Conservation (phyloP, 192 early-diverging fungal genomes). For the Gamsiella multidivaricata region DNA sequence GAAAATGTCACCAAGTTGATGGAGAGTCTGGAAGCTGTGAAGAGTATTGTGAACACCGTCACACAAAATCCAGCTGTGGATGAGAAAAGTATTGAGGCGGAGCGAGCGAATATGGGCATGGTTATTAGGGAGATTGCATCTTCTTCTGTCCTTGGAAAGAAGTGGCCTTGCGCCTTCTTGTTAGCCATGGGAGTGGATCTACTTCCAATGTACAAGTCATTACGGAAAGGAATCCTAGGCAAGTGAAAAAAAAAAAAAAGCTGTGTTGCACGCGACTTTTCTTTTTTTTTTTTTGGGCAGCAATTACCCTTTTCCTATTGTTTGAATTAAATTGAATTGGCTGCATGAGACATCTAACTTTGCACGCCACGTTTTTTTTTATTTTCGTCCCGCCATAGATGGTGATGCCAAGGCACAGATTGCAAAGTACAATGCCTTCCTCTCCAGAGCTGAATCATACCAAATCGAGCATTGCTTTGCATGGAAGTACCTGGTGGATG, state of each 20-base stretch:
- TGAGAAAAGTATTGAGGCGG: conserved; percentile 8
- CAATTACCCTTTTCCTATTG: neutral
- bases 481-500: conserved; percentile 63
- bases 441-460: conserved; percentile 47
- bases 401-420: conserved; percentile 15
- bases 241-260: conserved; percentile 4
- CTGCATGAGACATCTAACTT: too few species aligned
- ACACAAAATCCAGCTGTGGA: conserved; percentile 2
- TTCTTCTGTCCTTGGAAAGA: conserved; percentile 61
- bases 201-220: conserved; percentile 39
- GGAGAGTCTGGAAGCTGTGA: conserved; percentile 31
- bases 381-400: neutral
- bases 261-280: too few species aligned
- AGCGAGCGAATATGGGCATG: conserved; percentile 60
- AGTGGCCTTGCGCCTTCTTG: conserved; percentile 65
- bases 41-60: conserved; percentile 9
- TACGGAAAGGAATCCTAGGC: conserved; percentile 20
- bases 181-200: conserved; percentile 63
- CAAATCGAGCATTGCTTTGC: conserved; percentile 56
- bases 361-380: neutral
- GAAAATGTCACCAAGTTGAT: conserved; percentile 52
- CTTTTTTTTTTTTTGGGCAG: neutral
- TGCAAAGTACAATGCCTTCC: conserved; percentile 41
- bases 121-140: conserved; percentile 68
- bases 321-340: too few species aligned